Evolutionary conservation across 257 asterid species (phyloP), one percentile per base, ranked within the genome.

Genomic region (Fraxinus anomala): DNA sequence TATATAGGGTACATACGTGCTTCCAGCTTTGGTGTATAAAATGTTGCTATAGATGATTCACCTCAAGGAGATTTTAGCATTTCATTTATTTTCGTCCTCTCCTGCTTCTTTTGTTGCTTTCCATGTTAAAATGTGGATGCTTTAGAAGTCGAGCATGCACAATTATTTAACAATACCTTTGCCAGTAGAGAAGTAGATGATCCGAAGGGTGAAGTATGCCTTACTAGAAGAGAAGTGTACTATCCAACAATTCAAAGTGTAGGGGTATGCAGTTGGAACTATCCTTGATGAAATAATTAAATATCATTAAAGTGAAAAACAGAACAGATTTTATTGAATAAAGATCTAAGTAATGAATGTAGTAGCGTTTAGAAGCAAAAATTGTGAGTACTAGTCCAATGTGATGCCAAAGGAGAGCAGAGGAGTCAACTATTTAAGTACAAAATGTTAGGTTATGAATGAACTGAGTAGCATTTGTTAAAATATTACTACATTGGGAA

Each of bases 11-110:
- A 33, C 36, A 19, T 6, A 0, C 7, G 4, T 19, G 59, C 28
- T 68, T 37, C 63, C 63, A 39, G 73, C 14, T 34, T 75, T 40
- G 75, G 30, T 73, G 73, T 73, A 65, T 76, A 67, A 10, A 30
- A 24, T n/a, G 19, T 54, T 49, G 71, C 49, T 77, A 28, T 63
- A 31, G 56, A 30, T 40, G 47, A 63, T 69, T n/a, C 17, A 63
- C 70, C 44, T 72, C 40, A 14, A 3, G 70, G 19, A 76, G n/a
- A 44, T 19, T 17, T 70, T 61, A 9, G 16, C 65, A 17, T 49
- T 11, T 79, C 24, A 19, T 19, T 56, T 56, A n/a, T 6, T 56
- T 56, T 7, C 28, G 8, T 9, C 66, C 24, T 21, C 12, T 23
- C 28, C 66, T 56, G 21, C 66, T 19, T 5, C 14, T 5, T 56